phyloP scores from a whole-genome alignment of 75 land plant species.

The Selaginella moellendorffii region DNA sequence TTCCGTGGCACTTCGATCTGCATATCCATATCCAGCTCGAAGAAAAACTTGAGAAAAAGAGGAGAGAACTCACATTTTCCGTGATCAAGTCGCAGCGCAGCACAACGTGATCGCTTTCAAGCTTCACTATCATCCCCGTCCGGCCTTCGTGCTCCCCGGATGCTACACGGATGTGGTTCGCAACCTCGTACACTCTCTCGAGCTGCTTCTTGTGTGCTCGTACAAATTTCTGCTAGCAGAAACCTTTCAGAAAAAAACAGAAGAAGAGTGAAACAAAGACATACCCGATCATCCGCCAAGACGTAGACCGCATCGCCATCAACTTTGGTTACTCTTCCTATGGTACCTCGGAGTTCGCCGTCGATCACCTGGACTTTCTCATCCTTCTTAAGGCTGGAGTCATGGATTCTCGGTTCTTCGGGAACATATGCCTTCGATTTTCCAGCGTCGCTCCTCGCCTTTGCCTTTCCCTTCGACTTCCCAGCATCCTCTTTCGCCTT shows the following conservation, averaged over 20 bases:
- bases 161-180: neutral
- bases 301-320: neutral
- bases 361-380: neutral
- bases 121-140: neutral
- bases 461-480: neutral
- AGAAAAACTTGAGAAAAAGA: too few relatives aligned
- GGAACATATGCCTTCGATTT: too few relatives aligned
- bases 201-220: neutral
- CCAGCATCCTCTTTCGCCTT: neutral
- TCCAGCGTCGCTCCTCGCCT: neutral
- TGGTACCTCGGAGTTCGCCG: neutral
- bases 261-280: too few relatives aligned
- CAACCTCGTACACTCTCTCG: neutral
- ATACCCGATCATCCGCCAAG: neutral
- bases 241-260: too few relatives aligned
- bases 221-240: neutral
- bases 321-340: neutral
- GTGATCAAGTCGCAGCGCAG: neutral
- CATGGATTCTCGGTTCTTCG: neutral
- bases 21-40: too few relatives aligned
- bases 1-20: too few relatives aligned
- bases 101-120: neutral
- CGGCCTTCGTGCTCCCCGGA: neutral
- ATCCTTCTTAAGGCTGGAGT: neutral
- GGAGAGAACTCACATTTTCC: neutral